Evolutionary conservation across 305 asterid genomes (phyloP), one percentile per base, ranked within the genome.

Genomic region (Solanum aculeatissimum): DNA sequence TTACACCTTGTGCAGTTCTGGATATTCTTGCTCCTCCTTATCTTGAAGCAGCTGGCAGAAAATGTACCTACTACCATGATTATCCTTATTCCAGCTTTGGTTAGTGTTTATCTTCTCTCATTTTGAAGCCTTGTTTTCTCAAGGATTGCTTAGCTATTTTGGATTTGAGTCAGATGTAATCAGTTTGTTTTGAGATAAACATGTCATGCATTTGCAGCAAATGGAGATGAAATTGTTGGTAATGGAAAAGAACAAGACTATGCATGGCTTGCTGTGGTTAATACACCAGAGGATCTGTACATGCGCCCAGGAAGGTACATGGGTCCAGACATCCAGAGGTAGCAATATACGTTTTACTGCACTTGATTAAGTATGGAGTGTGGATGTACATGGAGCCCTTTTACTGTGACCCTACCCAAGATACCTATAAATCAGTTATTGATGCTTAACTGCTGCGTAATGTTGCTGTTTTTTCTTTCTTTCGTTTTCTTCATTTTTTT

Each of bases 21-120:
- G 99, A 97, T 89, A 92, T 97, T 88, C 98, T 97, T 88, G 93
- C 98, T 11, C 99, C 99, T 79, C 98, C 99, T 81, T 97, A 97
- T 77, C 85, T 89, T 51, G 98, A 92, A 89, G 86, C 82, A 85
- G 91, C 94, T 7, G 96, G 98, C 86, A 89, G 99, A 86, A 92
- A 88, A 82, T 97, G 99, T 88, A 88, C 96, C 77, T 97, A 97
- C 89, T 95, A 92, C 89, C 95, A 86, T 21, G 99, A 95, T 85
- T 92, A 94, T 83, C 95, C 98, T 21, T 91, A 85, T 83, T 88
- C 96, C 84, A 92, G 90, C 90, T 91, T 93, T 84, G 29, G 97
- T 94, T 84, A 90, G 93, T 86, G 42, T 83, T 84, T 42, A 3
- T 38, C 83, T 65, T 51, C 60, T 15, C 71, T 66, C 38, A 1